phyloP scores from a whole-genome alignment of 805 yeast species.

The Saturnispora serradocipensis region DNA sequence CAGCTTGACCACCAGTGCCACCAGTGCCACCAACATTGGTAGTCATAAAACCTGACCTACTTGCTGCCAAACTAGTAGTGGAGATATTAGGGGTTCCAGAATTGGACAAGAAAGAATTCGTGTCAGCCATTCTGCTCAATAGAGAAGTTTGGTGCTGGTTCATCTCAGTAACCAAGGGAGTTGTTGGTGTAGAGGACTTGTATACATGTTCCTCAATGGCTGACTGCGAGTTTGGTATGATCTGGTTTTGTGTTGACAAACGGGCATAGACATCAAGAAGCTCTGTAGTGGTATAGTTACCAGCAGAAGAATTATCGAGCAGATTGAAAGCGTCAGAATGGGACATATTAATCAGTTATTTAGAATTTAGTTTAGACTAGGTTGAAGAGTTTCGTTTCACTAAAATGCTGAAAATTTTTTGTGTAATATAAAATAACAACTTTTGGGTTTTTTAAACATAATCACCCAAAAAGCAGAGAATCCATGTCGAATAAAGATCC shows the following conservation, averaged over 20 bases:
- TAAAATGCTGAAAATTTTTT: neutral
- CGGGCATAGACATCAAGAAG: neutral
- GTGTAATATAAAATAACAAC: neutral
- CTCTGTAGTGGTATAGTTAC: neutral
- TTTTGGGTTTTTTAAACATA: neutral
- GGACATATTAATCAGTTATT: neutral
- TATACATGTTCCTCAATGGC: slow-evolving; percentile 19
- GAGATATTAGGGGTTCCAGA: neutral
- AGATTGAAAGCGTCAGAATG: neutral
- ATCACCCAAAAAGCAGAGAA: neutral
- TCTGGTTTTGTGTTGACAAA: slow-evolving; percentile 44
- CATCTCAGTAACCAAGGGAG: neutral
- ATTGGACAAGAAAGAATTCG: neutral
- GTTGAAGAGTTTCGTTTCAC: neutral
- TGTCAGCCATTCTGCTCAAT: neutral
- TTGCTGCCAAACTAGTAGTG: neutral
- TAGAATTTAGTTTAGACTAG: neutral
- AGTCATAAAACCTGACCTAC: neutral
- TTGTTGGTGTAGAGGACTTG: neutral
- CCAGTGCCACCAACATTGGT: neutral
- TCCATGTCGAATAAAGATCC: neutral
- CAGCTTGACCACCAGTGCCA: neutral
- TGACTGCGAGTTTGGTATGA: slow-evolving; percentile 41
- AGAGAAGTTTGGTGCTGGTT: neutral
- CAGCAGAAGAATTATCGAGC: neutral